Evolutionary conservation across 495 filamentous ascomycete genomes (phyloP).

Genomic region (Aspergillus sclerotioniger): DNA sequence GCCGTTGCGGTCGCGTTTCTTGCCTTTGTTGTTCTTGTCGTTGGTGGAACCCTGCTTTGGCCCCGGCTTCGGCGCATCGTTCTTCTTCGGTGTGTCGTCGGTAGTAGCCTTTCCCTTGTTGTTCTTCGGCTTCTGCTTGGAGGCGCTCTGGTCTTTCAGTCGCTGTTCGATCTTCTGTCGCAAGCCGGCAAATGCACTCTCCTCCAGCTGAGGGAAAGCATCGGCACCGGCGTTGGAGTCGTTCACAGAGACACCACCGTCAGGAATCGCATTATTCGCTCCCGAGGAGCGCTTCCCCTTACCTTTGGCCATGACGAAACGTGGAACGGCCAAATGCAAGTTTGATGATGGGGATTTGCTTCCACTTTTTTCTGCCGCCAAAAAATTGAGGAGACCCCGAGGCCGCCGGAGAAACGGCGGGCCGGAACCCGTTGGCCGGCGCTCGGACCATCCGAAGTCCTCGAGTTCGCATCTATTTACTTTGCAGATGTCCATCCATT

Average conservation of each 20-base stretch:
- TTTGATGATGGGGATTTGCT: conserved; percentile 10
- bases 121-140: conserved; percentile 46
- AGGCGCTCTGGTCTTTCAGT: conserved; percentile 46
- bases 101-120: conserved; percentile 27
- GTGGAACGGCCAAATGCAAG: conserved; percentile 17
- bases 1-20: conserved; percentile 52
- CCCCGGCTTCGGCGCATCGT: conserved; percentile 25
- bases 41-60: conserved; percentile 31
- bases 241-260: conserved; percentile 18
- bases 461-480: conserved; percentile 1
- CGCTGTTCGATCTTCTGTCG: conserved; percentile 63
- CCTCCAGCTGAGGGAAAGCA: conserved; percentile 51
- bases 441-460: conserved; percentile 16
- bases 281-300: conserved; percentile 43
- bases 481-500: not conserved
- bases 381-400: conserved; percentile 16
- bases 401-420: conserved; percentile 32
- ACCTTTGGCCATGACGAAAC: conserved; percentile 36
- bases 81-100: conserved; percentile 26
- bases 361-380: conserved; percentile 33
- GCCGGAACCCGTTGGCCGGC: conserved; percentile 17
- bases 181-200: conserved; percentile 59
- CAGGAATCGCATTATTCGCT: conserved; percentile 23
- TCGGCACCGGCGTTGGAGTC: conserved; percentile 25
- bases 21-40: conserved; percentile 43